These are phyloP conservation scores for Blepharisma japonicum DNA, from an alignment of 73 alveolate genomes.

Conservation along the genomic window DNA sequence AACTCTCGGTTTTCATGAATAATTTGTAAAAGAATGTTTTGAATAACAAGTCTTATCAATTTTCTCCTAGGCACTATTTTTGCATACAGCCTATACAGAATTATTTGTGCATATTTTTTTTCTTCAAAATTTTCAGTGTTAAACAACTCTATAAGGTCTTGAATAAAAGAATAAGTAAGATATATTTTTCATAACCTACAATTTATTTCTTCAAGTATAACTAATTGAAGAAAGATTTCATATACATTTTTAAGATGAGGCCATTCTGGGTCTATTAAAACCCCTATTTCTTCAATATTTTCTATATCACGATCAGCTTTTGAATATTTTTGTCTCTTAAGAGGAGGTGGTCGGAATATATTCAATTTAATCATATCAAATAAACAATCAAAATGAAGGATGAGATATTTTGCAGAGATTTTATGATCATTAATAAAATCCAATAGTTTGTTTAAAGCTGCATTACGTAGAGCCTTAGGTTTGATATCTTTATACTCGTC, in stretches of 20 bases:
- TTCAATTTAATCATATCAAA: conserved; percentile 84
- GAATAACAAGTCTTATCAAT: conserved; percentile 75
- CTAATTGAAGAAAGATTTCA: conserved; percentile 61
- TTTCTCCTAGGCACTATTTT: conserved; percentile 81
- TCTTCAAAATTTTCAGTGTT: conserved; percentile 71
- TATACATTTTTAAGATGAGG: conserved; percentile 66
- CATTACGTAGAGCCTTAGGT: conserved; percentile 32
- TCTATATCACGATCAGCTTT: conserved; percentile 37
- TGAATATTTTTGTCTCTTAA: conserved; percentile 48
- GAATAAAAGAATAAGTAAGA: conserved; percentile 62
- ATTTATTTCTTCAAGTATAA: conserved; percentile 64
- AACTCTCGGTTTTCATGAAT: conserved; percentile 86
- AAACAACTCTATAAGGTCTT: conserved; percentile 64
- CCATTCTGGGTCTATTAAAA: conserved; percentile 70
- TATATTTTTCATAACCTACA: conserved; percentile 53
- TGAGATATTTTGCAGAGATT: conserved; percentile 60
- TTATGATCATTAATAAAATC: conserved; percentile 64
- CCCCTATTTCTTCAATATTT: conserved; percentile 43
- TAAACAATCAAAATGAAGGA: conserved; percentile 76
- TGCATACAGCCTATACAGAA: conserved; percentile 80
- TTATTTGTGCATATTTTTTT: conserved; percentile 72
- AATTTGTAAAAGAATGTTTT: conserved; percentile 76
- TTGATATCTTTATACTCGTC: conserved; percentile 52
- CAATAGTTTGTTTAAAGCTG: conserved; percentile 40
- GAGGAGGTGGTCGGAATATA: conserved; percentile 85